A percentile compares a stretch with the other conserved stretches of the same genome.
phyloP scores from a whole-genome alignment of 192 early-diverging fungal genomes.

The Nowakowskiella sp. region DNA sequence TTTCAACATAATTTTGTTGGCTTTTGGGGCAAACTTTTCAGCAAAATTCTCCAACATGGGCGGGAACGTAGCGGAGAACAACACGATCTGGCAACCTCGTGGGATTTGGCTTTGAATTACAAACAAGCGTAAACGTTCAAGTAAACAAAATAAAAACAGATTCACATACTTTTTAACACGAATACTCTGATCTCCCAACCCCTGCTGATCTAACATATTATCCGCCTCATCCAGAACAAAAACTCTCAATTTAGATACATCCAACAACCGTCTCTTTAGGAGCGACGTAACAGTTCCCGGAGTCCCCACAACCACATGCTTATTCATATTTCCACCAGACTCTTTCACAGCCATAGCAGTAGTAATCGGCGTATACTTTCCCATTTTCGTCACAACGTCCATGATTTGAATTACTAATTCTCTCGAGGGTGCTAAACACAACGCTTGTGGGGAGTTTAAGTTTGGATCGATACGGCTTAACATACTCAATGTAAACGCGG shows the following conservation, averaged over 20 bases:
- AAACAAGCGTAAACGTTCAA: conserved; percentile 74
- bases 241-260: conserved; percentile 55
- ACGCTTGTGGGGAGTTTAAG: conserved; percentile 61
- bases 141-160: conserved; percentile 23
- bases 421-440: conserved; percentile 86
- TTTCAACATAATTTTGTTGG: conserved; percentile 79
- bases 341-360: conserved; percentile 68
- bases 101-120: conserved; percentile 67
- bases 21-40: conserved; percentile 67
- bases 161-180: conserved; percentile 64
- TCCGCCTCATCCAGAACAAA: conserved; percentile 99
- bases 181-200: conserved; percentile 78
- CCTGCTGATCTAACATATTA: conserved; percentile 86
- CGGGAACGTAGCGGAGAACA: conserved; percentile 95
- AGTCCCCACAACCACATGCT: conserved; percentile 87
- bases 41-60: conserved; percentile 70
- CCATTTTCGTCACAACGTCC: conserved; percentile 84
- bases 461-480: conserved; percentile 73
- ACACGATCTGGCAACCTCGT: conserved; percentile 66
- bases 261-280: conserved; percentile 55
- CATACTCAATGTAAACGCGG: conserved; percentile 91
- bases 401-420: conserved; percentile 94
- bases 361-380: conserved; percentile 75
- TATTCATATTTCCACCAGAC: conserved; percentile 53
- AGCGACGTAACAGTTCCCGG: conserved; percentile 84